phyloP scores from a whole-genome alignment of 1,284 basidiomycete species.

The Testicularia cyperi region DNA sequence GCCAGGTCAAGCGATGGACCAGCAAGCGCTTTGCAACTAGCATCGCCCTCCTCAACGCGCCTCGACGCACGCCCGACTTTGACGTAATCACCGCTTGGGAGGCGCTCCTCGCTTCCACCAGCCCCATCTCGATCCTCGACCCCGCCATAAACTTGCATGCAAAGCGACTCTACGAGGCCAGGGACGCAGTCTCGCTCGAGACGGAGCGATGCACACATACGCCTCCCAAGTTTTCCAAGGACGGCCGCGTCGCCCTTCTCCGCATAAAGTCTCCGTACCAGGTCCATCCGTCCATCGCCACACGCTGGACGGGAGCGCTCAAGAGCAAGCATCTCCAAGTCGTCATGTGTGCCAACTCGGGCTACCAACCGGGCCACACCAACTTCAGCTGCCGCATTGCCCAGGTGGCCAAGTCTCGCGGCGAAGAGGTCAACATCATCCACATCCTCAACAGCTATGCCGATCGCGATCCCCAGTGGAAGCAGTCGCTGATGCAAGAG shows the following conservation, averaged over 20 bases:
- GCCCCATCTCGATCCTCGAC: conserved; percentile 27
- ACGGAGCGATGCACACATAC: conserved; percentile 46
- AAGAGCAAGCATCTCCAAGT: conserved; percentile 41
- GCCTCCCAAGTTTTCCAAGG: conserved; percentile 45
- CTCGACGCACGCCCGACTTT: conserved; percentile 34
- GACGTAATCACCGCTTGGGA: conserved; percentile 36
- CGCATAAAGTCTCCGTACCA: conserved; percentile 38
- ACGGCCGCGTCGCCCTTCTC: conserved; percentile 41
- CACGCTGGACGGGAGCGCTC: conserved; percentile 43
- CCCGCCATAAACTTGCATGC: conserved; percentile 22
- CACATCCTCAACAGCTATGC: conserved; percentile 39
- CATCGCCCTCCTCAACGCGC: conserved; percentile 45
- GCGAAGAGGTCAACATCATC: conserved; percentile 43
- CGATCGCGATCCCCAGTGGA: conserved; percentile 21
- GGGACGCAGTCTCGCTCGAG: conserved; percentile 28
- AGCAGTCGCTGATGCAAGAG: conserved; percentile 4
- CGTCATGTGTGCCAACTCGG: conserved; percentile 49
- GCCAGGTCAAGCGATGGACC: conserved; percentile 42
- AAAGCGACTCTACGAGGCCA: conserved; percentile 25
- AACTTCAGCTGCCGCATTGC: conserved; percentile 40
- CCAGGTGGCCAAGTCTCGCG: conserved; percentile 18
- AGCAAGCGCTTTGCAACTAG: conserved; percentile 36
- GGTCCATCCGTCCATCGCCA: conserved; percentile 47
- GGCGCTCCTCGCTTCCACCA: conserved; percentile 20
- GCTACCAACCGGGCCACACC: conserved; percentile 18